A percentile compares a stretch with the other conserved stretches of the same genome.
phyloP scores from a whole-genome alignment of 208 protist species.

The Phytomonas sp. region DNA sequence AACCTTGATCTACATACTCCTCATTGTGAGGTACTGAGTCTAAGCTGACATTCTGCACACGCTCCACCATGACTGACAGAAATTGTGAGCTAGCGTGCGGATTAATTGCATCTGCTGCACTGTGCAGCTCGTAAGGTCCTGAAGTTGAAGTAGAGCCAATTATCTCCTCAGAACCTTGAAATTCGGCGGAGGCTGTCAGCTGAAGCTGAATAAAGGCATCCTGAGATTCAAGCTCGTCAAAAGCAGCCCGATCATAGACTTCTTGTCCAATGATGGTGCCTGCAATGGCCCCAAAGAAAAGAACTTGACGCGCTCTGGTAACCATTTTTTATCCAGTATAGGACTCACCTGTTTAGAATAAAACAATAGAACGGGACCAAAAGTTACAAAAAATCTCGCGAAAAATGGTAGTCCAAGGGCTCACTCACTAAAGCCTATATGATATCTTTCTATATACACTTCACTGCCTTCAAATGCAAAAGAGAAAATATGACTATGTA shows the following conservation, averaged over 20 bases:
- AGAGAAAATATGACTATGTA: constrained; percentile 5
- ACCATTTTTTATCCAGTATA: constrained; percentile 7
- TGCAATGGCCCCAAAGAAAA: constrained; percentile 61
- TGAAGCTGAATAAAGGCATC: constrained; percentile 28
- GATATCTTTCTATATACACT: not conserved
- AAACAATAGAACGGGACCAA: not conserved
- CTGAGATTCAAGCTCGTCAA: constrained; percentile 24
- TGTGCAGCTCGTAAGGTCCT: constrained; percentile 20
- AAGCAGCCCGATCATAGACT: constrained; percentile 28
- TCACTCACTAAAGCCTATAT: not conserved
- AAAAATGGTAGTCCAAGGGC: not conserved
- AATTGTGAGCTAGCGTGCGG: constrained; percentile 5
- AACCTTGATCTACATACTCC: constrained; percentile 2
- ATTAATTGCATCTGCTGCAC: not conserved
- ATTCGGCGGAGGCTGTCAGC: constrained; percentile 19
- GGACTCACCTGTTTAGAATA: not conserved
- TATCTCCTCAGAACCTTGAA: constrained; percentile 24
- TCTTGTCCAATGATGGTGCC: constrained; percentile 39
- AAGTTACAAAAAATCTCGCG: not conserved
- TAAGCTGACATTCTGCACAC: constrained; percentile 18
- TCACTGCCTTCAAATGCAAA: not conserved
- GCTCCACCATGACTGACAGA: constrained; percentile 55
- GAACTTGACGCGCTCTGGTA: constrained; percentile 19
- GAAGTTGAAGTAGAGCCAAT: constrained; percentile 36
- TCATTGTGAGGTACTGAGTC: constrained; percentile 16